Evolutionary conservation across 805 yeast genomes (phyloP).

Genomic region (Ogataea salicorniae): DNA sequence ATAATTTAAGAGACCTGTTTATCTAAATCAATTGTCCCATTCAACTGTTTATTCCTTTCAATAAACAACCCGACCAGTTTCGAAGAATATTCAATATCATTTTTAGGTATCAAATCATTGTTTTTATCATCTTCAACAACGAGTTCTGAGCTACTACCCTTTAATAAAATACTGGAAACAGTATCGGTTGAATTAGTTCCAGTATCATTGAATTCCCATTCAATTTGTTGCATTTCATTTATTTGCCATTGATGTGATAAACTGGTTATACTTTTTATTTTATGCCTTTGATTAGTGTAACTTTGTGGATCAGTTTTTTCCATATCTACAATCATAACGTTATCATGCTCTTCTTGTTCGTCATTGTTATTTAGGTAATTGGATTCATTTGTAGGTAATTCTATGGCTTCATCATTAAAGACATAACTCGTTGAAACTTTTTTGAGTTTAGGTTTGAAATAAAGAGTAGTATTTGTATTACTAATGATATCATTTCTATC

Average conservation of each 20-base stretch:
- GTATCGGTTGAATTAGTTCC: constrained; percentile 1
- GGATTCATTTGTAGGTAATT: constrained; percentile 2
- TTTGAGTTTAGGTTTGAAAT: constrained; percentile 1
- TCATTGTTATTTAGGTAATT: not conserved
- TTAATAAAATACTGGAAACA: constrained; percentile 8
- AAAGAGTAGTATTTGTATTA: not conserved
- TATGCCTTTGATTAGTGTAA: not conserved
- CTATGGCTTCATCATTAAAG: constrained; percentile 11
- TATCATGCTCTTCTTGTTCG: constrained; percentile 2
- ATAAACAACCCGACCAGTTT: constrained; percentile 19
- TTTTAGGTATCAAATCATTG: constrained; percentile 18
- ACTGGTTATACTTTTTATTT: constrained; percentile 7
- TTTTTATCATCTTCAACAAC: constrained; percentile 13
- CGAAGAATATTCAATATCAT: constrained; percentile 18
- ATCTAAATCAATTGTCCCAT: constrained; percentile 2
- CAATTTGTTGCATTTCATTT: constrained; percentile 1
- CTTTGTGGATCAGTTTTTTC: not conserved
- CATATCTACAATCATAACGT: constrained; percentile 9
- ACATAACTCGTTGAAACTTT: constrained; percentile 1
- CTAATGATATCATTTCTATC: no score
- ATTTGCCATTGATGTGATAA: constrained; percentile 14
- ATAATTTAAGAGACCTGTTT: not conserved
- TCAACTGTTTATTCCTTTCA: constrained; percentile 18
- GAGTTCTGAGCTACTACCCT: constrained; percentile 22
- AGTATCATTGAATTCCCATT: constrained; percentile 16